Base-by-base conservation (phyloP, 371 early-diverging fungal species). In the Zancudomyces culisetae region DNA sequence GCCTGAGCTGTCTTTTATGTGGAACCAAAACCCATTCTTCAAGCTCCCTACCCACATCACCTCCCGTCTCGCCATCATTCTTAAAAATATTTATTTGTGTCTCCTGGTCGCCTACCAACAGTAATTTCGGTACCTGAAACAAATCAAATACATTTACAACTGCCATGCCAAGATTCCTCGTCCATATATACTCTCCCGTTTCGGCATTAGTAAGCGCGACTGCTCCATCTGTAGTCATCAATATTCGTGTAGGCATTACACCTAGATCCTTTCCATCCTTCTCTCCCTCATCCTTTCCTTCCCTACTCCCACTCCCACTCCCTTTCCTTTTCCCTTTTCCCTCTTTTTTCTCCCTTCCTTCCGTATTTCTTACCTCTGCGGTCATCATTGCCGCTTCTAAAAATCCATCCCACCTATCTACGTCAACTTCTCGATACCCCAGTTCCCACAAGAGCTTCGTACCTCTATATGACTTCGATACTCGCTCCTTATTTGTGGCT, bases 341-440 rank as follows among this genome's bases (percentile, higher is more conserved):
- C n/a, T n/a, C n/a, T n/a, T n/a, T n/a, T n/a, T n/a, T n/a, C n/a
- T n/a, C n/a, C n/a, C n/a, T n/a, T n/a, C n/a, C n/a, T n/a, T n/a
- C n/a, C n/a, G n/a, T n/a, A n/a, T n/a, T n/a, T n/a, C n/a, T n/a
- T 27, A 23, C 19, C 19, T 49, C 50, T 18, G 28, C 50, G 29
- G 40, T 35, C 20, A 30, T 18, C 50, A 49, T 49, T 22, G 28
- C 27, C 15, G 40, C 19, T 13, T 49, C 53, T 4, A 54, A 28
- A 1, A 47, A 57, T 48, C 60, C 57, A 8, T 45, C 54, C 19
- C 55, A 52, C 27, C 64, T 62, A 23, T 70, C 69, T 29, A 70
- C 61, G 47, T 68, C 76, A 53, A 72, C 76, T 19, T 60, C 62
- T 21, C 70, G 62, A 22, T 80, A 51, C 3, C 50, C 50, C n/a